phyloP scores from a whole-genome alignment of 2,329 filamentous ascomycete species.

The Chaetomium globosum region DNA sequence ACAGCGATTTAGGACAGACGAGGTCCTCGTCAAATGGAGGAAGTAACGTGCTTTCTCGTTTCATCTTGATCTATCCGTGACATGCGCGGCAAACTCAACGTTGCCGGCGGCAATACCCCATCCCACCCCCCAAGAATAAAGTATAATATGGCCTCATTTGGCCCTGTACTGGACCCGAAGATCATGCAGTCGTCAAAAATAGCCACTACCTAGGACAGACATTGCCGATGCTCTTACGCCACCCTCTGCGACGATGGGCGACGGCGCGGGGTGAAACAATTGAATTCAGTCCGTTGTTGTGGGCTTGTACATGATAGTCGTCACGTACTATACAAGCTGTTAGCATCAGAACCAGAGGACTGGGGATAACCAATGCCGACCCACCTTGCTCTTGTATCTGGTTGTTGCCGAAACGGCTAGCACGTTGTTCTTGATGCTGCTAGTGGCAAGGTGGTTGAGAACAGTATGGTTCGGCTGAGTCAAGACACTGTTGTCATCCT shows the following conservation, averaged over 20 bases:
- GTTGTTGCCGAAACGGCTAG: constrained; percentile 95
- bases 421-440: constrained; percentile 96
- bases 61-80: constrained; percentile 20
- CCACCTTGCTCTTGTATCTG: constrained; percentile 91
- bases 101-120: background rate
- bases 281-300: constrained; percentile 59
- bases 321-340: constrained; percentile 72
- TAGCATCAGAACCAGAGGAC: constrained; percentile 28
- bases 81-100: background rate
- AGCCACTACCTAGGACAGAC: background rate
- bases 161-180: constrained; percentile 1
- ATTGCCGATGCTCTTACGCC: background rate
- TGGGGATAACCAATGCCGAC: background rate
- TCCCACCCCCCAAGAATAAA: constrained; percentile 7
- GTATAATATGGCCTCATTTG: background rate
- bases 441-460: constrained; percentile 93
- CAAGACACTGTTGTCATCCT: constrained; percentile 96
- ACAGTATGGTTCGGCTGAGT: constrained; percentile 98
- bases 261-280: background rate
- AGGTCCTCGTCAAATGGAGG: constrained; percentile 79
- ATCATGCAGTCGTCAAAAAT: background rate
- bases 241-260: background rate
- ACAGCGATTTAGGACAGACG: constrained; percentile 80
- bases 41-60: constrained; percentile 45
- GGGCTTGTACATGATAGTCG: constrained; percentile 96